These are phyloP conservation scores for Limonium bicolor DNA, from an alignment of 148 eudicot genomes.

Conservation along the genomic window DNA sequence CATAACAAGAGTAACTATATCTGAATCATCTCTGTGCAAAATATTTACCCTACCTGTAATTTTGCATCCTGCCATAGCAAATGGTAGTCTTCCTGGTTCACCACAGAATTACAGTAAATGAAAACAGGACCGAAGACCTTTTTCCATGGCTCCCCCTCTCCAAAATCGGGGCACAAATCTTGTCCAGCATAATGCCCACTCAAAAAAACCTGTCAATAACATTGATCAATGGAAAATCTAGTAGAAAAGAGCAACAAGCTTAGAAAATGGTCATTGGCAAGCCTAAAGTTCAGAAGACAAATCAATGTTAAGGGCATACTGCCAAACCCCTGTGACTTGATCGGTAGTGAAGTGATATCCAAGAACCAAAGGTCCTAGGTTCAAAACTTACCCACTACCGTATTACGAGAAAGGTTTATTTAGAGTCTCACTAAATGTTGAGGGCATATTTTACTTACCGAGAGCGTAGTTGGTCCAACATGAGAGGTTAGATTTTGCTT, in stretches of 20 bases:
- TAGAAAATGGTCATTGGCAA: too few relatives aligned
- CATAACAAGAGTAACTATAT: too few relatives aligned
- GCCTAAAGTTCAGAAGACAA: neutral
- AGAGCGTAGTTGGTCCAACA: conserved; percentile 65
- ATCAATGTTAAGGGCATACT: too few relatives aligned
- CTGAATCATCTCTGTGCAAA: neutral
- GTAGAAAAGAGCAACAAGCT: too few relatives aligned
- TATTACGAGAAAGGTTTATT: neutral
- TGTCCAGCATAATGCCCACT: conserved; percentile 82
- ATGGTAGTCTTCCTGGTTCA: conserved; percentile 33
- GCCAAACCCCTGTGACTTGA: too few relatives aligned
- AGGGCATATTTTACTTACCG: conserved; percentile 26
- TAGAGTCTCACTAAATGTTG: neutral
- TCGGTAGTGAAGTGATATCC: too few relatives aligned
- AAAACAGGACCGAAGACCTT: conserved; percentile 96
- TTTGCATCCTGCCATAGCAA: conserved; percentile 87
- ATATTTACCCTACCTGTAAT: conserved; percentile 42
- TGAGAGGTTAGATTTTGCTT: conserved; percentile 84
- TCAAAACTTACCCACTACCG: neutral
- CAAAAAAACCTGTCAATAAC: conserved; percentile 49
- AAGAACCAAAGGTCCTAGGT: neutral
- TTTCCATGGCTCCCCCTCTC: conserved; percentile 74
- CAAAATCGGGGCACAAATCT: conserved; percentile 54
- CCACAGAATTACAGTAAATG: conserved; percentile 55
- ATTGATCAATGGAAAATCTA: neutral